phyloP scores from a whole-genome alignment of 768 basidiomycete species.

The Boletus insuetus region DNA sequence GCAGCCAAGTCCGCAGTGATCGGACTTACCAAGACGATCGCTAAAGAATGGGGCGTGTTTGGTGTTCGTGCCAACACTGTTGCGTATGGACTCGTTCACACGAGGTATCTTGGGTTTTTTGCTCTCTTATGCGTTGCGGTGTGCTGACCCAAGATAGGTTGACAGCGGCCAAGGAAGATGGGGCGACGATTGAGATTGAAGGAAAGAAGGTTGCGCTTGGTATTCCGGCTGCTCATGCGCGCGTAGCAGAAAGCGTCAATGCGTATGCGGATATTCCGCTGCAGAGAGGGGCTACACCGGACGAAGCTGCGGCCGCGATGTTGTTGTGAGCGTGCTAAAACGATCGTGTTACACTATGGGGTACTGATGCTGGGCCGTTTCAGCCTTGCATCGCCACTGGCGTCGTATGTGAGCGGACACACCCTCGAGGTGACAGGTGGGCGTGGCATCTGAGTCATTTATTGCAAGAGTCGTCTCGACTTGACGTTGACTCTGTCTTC shows the following conservation, averaged over 20 bases:
- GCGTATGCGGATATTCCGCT: constrained; percentile 58
- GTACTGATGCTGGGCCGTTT: constrained; percentile 9
- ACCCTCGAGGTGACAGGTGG: constrained; percentile 85
- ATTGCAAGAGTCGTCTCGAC: background rate
- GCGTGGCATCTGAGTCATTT: constrained; percentile 53
- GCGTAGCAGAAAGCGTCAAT: constrained; percentile 38
- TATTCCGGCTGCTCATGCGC: constrained; percentile 56
- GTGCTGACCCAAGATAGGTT: constrained; percentile 42
- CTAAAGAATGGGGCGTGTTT: constrained; percentile 85
- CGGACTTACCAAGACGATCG: constrained; percentile 81
- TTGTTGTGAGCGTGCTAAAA: constrained; percentile 59
- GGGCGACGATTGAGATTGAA: constrained; percentile 71
- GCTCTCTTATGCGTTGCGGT: background rate
- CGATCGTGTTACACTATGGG: background rate
- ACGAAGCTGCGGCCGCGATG: constrained; percentile 73
- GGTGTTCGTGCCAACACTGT: constrained; percentile 81
- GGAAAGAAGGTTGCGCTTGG: constrained; percentile 85
- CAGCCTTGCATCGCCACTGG: constrained; percentile 75
- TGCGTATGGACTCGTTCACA: constrained; percentile 76
- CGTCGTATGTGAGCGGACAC: constrained; percentile 79
- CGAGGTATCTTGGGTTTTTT: constrained; percentile 58
- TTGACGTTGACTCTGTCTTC: background rate
- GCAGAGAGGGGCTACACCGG: constrained; percentile 60
- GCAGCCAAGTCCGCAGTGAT: constrained; percentile 76
- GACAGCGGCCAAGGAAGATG: constrained; percentile 77